Conservation (phyloP, 2,329 filamentous ascomycete species). For the Hirsutella thompsonii region DNA sequence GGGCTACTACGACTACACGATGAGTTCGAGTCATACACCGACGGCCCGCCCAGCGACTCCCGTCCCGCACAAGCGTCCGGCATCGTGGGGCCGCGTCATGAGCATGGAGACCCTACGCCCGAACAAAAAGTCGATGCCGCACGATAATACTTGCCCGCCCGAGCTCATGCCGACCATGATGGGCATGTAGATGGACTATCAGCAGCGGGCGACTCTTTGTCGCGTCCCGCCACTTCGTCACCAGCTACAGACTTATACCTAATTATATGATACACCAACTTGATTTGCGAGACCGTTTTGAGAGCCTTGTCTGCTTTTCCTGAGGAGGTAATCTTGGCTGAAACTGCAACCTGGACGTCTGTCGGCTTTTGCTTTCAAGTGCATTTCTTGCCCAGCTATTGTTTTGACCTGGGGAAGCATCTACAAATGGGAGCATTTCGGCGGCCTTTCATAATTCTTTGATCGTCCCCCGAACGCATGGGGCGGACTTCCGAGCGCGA, state of each 20-base stretch:
- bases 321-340: too few species aligned
- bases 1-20: constrained; percentile 12
- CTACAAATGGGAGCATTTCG: too few species aligned
- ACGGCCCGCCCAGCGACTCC: constrained; percentile 22
- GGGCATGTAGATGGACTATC: constrained; percentile 10
- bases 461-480: too few species aligned
- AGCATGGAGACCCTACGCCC: constrained; percentile 24
- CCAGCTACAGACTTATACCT: not conserved
- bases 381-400: too few species aligned
- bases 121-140: constrained; percentile 20
- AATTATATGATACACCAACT: too few species aligned
- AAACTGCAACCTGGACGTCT: too few species aligned
- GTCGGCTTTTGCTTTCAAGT: too few species aligned
- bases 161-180: constrained; percentile 12
- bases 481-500: too few species aligned
- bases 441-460: too few species aligned
- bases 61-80: constrained; percentile 24
- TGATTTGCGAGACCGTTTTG: too few species aligned
- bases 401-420: too few species aligned
- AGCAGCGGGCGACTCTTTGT: not conserved
- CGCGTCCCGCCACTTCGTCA: not conserved
- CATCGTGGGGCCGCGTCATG: constrained; percentile 23
- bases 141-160: constrained; percentile 11
- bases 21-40: constrained; percentile 12
- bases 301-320: too few species aligned